Evolutionary conservation across 805 yeast genomes (phyloP), one percentile per base, ranked within the genome.

Genomic region (Ogataea saltuana): DNA sequence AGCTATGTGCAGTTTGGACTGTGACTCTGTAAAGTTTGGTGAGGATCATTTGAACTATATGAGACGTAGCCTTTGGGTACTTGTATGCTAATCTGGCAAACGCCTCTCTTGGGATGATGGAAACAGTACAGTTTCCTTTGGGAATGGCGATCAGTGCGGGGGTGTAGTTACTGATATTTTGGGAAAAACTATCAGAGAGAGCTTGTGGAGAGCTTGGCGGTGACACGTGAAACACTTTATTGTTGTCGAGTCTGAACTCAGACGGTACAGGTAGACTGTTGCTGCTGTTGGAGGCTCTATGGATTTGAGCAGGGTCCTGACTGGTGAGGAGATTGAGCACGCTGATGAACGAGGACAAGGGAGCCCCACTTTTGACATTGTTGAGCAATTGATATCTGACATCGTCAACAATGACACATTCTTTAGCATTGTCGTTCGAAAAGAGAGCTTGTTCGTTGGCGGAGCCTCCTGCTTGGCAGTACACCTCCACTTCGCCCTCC

Each of bases 31-130:
- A 88, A 41, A 93, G 72, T 49, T 96, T 76, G 1, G 95, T 83
- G 43, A 91, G 67, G 18, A 91, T 88, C 79, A 91, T 89, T 55
- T 95, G 96, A 11, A 91, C 91, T 22, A 93, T 90, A 62, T 90
- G 97, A 0, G 97, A 87, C 0, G 97, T 84, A 1, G 96, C 87
- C 49, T 85, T 79, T 5, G 98, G 98, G 58, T 82, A 88, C 54
- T 81, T 85, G 22, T 69, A 60, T 6, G 85, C 83, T 29, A 91
- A 74, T 41, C 85, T 70, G 42, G 78, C 74, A 54, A 91, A 93
- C 0, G 97, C 86, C 40, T 80, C 82, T 1, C 83, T 80, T 0
- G 99, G 99, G 12, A 91, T 90, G 27, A 91, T 85, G 0, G 98
- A 96, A 41, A 91, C 85, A 0, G 98, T 90, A 25, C 95, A 85